These are phyloP conservation scores for Phytophthora pluvialis DNA, from an alignment of 352 stramenopile species.

Conservation along the genomic window DNA sequence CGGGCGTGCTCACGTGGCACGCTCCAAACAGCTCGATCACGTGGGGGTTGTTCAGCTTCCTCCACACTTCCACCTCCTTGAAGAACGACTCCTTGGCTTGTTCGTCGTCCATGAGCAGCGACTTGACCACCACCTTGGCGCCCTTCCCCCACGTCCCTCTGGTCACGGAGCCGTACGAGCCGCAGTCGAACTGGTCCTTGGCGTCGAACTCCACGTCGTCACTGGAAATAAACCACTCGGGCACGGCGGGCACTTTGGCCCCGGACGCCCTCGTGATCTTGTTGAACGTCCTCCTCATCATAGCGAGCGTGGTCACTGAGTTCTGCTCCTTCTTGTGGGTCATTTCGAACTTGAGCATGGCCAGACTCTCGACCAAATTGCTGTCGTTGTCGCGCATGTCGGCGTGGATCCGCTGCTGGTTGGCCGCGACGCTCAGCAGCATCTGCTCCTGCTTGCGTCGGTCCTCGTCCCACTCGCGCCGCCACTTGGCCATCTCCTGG, in stretches of 20 bases:
- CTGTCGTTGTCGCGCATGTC: conserved; percentile 26
- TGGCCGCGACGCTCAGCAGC: conserved; percentile 24
- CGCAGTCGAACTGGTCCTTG: conserved; percentile 25
- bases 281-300: conserved; percentile 34
- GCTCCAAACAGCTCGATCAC: conserved; percentile 54
- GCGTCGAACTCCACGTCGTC: conserved; percentile 37
- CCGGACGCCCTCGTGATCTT: conserved; percentile 30
- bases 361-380: conserved; percentile 31
- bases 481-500: conserved; percentile 37
- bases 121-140: conserved; percentile 49
- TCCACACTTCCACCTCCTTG: conserved; percentile 50
- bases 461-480: conserved; percentile 35
- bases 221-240: conserved; percentile 34
- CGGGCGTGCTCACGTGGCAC: conserved; percentile 49
- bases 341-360: conserved; percentile 41
- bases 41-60: conserved; percentile 41
- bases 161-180: conserved; percentile 18
- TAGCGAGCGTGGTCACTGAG: conserved; percentile 14
- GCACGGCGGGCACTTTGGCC: conserved; percentile 28
- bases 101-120: conserved; percentile 36
- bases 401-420: conserved; percentile 19
- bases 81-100: conserved; percentile 40
- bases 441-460: conserved; percentile 33
- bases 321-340: conserved; percentile 27
- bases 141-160: conserved; percentile 33